phyloP scores from a whole-genome alignment of 352 stramenopile genomes.

The Sclerospora graminicola region DNA sequence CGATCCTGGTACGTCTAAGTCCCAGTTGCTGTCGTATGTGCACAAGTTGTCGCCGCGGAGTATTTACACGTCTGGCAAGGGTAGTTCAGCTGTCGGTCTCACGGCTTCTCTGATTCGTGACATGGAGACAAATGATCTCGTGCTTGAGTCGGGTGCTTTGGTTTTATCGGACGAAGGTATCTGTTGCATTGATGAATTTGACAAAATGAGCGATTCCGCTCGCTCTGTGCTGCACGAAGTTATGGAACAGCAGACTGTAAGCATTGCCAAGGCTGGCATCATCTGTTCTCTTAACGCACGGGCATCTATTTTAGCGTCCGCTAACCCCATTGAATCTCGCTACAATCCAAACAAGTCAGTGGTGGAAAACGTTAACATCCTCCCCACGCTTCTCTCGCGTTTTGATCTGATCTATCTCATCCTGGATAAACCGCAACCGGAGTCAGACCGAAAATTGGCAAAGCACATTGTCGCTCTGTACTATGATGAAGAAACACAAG shows the following conservation, averaged over 20 bases:
- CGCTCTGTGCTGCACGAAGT: constrained; percentile 97
- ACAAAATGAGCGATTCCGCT: constrained; percentile 98
- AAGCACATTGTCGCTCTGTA: constrained; percentile 97
- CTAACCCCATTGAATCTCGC: constrained; percentile 96
- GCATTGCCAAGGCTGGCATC: constrained; percentile 97
- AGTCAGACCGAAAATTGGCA: constrained; percentile 92
- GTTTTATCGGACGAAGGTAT: constrained; percentile 96
- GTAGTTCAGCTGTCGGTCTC: constrained; percentile 95
- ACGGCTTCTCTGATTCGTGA: constrained; percentile 95
- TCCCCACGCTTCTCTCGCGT: constrained; percentile 94
- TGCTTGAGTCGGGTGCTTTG: constrained; percentile 95
- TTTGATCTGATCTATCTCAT: constrained; percentile 99
- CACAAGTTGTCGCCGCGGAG: constrained; percentile 93
- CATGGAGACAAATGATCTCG: constrained; percentile 95
- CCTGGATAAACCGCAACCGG: constrained; percentile 92
- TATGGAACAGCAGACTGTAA: constrained; percentile 99
- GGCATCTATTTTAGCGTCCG: constrained; percentile 97
- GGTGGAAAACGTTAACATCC: constrained; percentile 98
- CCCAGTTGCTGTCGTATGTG: constrained; percentile 96
- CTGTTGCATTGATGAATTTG: constrained; percentile 99
- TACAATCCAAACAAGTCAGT: constrained; percentile 98
- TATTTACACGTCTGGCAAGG: constrained; percentile 99
- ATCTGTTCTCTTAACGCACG: constrained; percentile 97
- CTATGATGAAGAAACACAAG: constrained; percentile 77
- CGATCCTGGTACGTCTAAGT: constrained; percentile 97